Base-by-base conservation (phyloP, 441 rosid genomes). In the Kokia cookei region DNA sequence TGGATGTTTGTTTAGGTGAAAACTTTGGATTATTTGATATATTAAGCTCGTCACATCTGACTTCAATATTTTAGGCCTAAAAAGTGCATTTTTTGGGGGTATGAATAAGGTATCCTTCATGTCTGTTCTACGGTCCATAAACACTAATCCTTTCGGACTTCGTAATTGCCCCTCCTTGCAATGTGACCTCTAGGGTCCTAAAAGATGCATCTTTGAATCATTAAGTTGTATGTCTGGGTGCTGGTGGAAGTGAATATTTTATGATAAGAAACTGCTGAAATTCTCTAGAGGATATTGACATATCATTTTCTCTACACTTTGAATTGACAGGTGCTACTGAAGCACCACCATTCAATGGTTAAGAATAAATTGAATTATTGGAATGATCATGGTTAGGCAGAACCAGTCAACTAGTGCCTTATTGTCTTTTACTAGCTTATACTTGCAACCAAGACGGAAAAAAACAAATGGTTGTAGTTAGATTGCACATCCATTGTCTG, bases 301-400 rank as follows among this genome's bases (percentile, higher is more conserved):
- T 60, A 14, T 60, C 64, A 13, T 15, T 60, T 59, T 60, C 42
- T 29, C 40, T 15, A 2, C 64, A 60, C 65, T 64, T 65, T 27
- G 74, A 68, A 78, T 77, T 78, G 81, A 69, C 77, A 75, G 54
- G 70, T 81, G 68, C 66, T 62, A 35, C 63, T 48, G 26, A 76
- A 58, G 74, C 35, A 70, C 62, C 53, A 73, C 55, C 43, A 72
- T 66, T 62, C 51, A 61, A 15, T 71, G 79, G 71, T 50, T 66
- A 58, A 75, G 62, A 29, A 50, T 51, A 77, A 82, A 78, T 51
- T 72, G 71, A 68, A 78, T 79, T 66, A 65, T 79, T 78, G 72
- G 51, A 76, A 73, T 11, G 71, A 35, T 76, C 19, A 29, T 55
- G 69, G 59, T 45, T 35, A 43, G 40, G 65, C 27, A 71, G 76